Percentiles rank a stretch among this genome's conserved stretches.
Conservation (phyloP, 345 rosid species). For the Odontarrhena argentea region DNA sequence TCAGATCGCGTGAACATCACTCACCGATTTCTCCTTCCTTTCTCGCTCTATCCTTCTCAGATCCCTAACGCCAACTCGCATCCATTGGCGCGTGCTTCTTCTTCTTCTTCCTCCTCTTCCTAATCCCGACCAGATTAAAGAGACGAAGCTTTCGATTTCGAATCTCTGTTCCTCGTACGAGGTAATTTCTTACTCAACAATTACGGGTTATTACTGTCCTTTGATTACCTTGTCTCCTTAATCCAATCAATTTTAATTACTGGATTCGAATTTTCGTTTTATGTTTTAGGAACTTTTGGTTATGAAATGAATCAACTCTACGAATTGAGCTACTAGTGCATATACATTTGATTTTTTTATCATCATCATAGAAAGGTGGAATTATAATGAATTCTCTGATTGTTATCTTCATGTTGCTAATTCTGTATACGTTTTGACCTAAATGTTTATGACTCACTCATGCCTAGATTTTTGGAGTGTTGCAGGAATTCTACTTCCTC, state of each 20-base stretch:
- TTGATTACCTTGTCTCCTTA: neutral
- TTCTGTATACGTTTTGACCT: conserved; percentile 21
- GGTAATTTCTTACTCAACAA: conserved; percentile 16
- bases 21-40: conserved; percentile 22
- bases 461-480: conserved; percentile 9
- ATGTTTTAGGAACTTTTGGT: too few relatives aligned
- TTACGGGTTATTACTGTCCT: conserved; percentile 10
- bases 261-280: too few relatives aligned
- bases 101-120: conserved; percentile 17
- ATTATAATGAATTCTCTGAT: conserved; percentile 7
- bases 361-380: too few relatives aligned
- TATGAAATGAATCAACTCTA: too few relatives aligned
- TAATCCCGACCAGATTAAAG: conserved; percentile 20
- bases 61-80: conserved; percentile 47
- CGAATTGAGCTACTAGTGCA: too few relatives aligned
- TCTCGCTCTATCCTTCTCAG: conserved; percentile 18
- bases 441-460: neutral
- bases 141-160: conserved; percentile 7
- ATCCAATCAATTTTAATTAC: too few relatives aligned
- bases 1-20: conserved; percentile 43
- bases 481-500: conserved; percentile 8
- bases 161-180: conserved; percentile 1
- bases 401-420: neutral
- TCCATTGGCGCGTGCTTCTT: conserved; percentile 40
- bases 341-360: too few relatives aligned